Evolutionary conservation across 805 yeast species (phyloP).

Genomic region (Wickerhamiella shivajii): DNA sequence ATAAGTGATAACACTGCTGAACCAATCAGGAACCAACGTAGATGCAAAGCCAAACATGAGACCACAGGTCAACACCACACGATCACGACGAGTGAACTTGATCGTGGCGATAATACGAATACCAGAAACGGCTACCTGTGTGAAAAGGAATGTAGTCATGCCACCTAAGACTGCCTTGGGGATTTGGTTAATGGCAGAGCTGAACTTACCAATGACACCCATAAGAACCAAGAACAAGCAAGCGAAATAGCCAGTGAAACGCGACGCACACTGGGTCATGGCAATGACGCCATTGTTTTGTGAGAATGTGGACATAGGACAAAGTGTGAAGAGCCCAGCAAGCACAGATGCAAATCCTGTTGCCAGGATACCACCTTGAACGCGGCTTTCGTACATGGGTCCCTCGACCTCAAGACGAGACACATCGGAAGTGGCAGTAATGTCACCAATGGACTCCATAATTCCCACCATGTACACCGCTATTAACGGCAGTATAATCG

Average conservation of each 20-base stretch:
- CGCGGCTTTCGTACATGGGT: constrained; percentile 60
- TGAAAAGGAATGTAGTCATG: constrained; percentile 65
- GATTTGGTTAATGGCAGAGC: constrained; percentile 76
- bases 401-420: constrained; percentile 78
- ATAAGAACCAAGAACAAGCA: constrained; percentile 66
- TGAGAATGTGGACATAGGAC: constrained; percentile 89
- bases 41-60: constrained; percentile 56
- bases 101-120: constrained; percentile 42
- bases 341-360: constrained; percentile 72
- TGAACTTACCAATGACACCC: constrained; percentile 81
- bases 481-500: constrained; percentile 69
- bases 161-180: constrained; percentile 77
- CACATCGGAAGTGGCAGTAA: constrained; percentile 88
- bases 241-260: constrained; percentile 68
- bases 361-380: constrained; percentile 86
- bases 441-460: constrained; percentile 93
- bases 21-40: constrained; percentile 51
- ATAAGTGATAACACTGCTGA: constrained; percentile 48
- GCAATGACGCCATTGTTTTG: constrained; percentile 93
- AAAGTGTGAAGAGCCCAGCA: constrained; percentile 64
- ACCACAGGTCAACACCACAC: constrained; percentile 55
- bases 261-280: constrained; percentile 79
- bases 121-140: constrained; percentile 66
- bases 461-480: constrained; percentile 70
- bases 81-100: constrained; percentile 52